A percentile compares a stretch with the other conserved stretches of the same genome.
These are phyloP conservation scores for Balamuthia mandrillaris DNA, from an alignment of 208 protist species.

Conservation along the genomic window DNA sequence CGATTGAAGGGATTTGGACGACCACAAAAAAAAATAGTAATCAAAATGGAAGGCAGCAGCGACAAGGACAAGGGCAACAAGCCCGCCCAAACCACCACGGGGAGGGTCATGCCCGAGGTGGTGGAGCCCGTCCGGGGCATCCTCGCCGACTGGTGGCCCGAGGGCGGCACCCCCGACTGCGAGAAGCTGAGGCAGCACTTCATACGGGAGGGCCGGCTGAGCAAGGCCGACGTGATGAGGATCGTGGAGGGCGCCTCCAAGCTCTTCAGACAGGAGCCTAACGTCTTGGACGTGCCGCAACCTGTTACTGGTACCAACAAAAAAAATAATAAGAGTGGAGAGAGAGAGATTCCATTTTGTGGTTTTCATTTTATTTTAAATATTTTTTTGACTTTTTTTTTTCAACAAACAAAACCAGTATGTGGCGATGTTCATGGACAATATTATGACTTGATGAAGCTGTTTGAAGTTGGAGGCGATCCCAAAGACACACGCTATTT, in stretches of 20 bases:
- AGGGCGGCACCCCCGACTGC: constrained; percentile 17
- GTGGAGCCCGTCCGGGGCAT: constrained; percentile 29
- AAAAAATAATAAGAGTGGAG: background rate
- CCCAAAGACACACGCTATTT: constrained; percentile 82
- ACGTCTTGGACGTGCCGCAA: constrained; percentile 45
- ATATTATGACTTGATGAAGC: constrained; percentile 92
- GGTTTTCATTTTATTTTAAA: background rate
- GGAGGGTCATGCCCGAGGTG: constrained; percentile 44
- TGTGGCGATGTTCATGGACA: constrained; percentile 94
- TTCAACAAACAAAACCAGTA: constrained; percentile 41
- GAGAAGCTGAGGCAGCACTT: constrained; percentile 46
- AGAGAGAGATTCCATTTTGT: background rate
- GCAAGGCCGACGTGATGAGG: constrained; percentile 38
- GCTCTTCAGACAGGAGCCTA: constrained; percentile 57
- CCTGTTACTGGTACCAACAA: constrained; percentile 54
- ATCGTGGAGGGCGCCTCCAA: constrained; percentile 41
- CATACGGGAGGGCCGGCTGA: constrained; percentile 44
- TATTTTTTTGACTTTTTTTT: background rate
- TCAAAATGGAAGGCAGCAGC: background rate
- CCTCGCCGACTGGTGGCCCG: constrained; percentile 27
- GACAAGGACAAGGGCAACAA: background rate
- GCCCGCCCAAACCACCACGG: constrained; percentile 20
- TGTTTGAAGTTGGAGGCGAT: constrained; percentile 87
- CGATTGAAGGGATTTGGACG: background rate
- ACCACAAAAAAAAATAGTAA: background rate